Conservation (phyloP, 495 filamentous ascomycete species). For the Clavariopsis aquatica region DNA sequence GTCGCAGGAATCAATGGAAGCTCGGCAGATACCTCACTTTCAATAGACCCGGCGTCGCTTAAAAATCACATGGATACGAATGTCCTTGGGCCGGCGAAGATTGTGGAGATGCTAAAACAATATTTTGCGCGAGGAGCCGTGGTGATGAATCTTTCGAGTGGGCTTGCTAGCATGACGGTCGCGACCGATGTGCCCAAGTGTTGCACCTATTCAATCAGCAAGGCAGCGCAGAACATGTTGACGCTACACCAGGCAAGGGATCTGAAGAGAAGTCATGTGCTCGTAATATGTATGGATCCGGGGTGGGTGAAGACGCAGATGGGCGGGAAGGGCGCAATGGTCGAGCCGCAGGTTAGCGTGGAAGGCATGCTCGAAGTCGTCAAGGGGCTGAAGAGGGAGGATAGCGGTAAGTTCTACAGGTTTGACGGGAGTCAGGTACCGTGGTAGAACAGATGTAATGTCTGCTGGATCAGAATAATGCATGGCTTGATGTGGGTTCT, state of each 20-base stretch:
- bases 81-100: constrained; percentile 36
- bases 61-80: constrained; percentile 33
- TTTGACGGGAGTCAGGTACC: constrained; percentile 36
- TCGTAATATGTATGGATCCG: constrained; percentile 35
- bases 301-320: constrained; percentile 40
- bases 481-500: not conserved
- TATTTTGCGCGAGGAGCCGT: constrained; percentile 30
- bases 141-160: constrained; percentile 36
- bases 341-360: constrained; percentile 43
- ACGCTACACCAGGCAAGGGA: constrained; percentile 31
- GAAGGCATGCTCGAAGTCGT: constrained; percentile 41
- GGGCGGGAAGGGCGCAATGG: constrained; percentile 43
- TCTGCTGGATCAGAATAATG: constrained; percentile 16
- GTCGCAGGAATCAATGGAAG: constrained; percentile 47
- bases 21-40: constrained; percentile 44
- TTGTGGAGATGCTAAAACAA: constrained; percentile 27
- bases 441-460: constrained; percentile 29
- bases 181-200: constrained; percentile 31
- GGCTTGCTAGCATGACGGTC: constrained; percentile 29
- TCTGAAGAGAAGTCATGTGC: constrained; percentile 27
- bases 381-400: constrained; percentile 34
- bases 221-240: constrained; percentile 37
- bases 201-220: constrained; percentile 35
- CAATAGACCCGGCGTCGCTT: constrained; percentile 45
- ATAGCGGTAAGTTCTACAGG: constrained; percentile 41